These are phyloP conservation scores for Phytophthora capsici DNA, from an alignment of 352 stramenopile genomes.

Conservation along the genomic window DNA sequence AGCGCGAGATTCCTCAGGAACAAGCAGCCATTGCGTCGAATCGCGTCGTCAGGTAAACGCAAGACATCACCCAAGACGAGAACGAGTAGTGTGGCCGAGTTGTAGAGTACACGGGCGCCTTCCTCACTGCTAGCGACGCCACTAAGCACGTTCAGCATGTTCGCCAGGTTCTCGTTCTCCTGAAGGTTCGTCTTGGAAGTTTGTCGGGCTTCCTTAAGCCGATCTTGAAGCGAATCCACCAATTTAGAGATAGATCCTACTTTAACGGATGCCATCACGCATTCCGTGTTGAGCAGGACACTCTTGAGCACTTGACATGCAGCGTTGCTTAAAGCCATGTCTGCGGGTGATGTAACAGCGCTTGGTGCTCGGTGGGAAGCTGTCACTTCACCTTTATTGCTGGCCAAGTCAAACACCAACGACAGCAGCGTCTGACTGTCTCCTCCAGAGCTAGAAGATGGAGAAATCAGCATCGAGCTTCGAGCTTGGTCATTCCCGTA, in stretches of 20 bases:
- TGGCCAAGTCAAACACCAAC: conserved; percentile 31
- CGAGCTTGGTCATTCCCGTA: conserved; percentile 52
- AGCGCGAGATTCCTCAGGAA: conserved; percentile 70
- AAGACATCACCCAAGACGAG: conserved; percentile 62
- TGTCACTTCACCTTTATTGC: conserved; percentile 22
- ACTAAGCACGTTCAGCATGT: conserved; percentile 55
- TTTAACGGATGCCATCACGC: conserved; percentile 52
- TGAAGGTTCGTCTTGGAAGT: conserved; percentile 41
- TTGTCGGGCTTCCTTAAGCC: conserved; percentile 40
- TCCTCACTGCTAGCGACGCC: conserved; percentile 54
- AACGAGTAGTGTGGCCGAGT: conserved; percentile 35
- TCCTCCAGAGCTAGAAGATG: conserved; percentile 1
- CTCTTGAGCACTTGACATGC: conserved; percentile 56
- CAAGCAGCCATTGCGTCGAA: conserved; percentile 45
- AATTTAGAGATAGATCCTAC: conserved; percentile 47
- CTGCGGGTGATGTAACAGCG: conserved; percentile 4
- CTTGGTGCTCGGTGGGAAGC: conserved; percentile 7
- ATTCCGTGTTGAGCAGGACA: conserved; percentile 57
- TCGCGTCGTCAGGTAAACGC: conserved; percentile 24
- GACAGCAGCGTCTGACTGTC: conserved; percentile 29
- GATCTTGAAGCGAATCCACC: conserved; percentile 44
- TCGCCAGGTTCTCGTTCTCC: conserved; percentile 44
- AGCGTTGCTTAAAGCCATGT: conserved; percentile 37
- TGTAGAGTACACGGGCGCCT: conserved; percentile 47
- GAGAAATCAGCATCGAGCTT: conserved; percentile 35